phyloP scores from a whole-genome alignment of 345 rosid species.

The Eucalyptus brandiana region DNA sequence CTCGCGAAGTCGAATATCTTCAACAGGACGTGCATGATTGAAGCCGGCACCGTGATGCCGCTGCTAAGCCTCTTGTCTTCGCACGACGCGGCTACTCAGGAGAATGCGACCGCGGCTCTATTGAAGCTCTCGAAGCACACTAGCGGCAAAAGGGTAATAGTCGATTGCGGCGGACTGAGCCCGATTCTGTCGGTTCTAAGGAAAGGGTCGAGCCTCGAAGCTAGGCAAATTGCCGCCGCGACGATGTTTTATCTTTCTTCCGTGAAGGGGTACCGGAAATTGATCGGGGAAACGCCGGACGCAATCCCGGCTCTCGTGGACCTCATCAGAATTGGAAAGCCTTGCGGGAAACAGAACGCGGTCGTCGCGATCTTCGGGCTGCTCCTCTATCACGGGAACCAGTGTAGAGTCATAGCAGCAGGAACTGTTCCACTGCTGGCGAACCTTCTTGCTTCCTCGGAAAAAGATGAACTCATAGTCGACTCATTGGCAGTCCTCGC shows the following conservation, averaged over 20 bases:
- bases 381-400: slow-evolving; percentile 28
- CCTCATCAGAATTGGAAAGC: slow-evolving; percentile 35
- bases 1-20: slow-evolving; percentile 51
- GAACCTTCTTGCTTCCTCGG: slow-evolving; percentile 17
- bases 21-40: slow-evolving; percentile 46
- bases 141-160: slow-evolving; percentile 35
- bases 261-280: slow-evolving; percentile 31
- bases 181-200: slow-evolving; percentile 37
- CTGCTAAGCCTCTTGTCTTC: slow-evolving; percentile 34
- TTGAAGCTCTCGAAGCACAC: slow-evolving; percentile 59
- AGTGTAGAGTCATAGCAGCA: slow-evolving; percentile 33
- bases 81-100: slow-evolving; percentile 19
- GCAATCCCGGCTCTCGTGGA: slow-evolving; percentile 44
- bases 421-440: slow-evolving; percentile 42
- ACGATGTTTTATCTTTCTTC: slow-evolving; percentile 60
- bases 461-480: slow-evolving; percentile 30
- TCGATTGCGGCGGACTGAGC: slow-evolving; percentile 45
- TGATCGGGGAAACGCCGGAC: slow-evolving; percentile 48
- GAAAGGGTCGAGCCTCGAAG: slow-evolving; percentile 44
- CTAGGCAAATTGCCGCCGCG: slow-evolving; percentile 57
- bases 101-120: slow-evolving; percentile 50
- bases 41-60: slow-evolving; percentile 45
- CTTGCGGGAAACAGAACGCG: slow-evolving; percentile 58
- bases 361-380: slow-evolving; percentile 49
- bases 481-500: slow-evolving; percentile 65